These are phyloP conservation scores for Cardamine occulta DNA, from an alignment of 345 rosid genomes.

Conservation along the genomic window DNA sequence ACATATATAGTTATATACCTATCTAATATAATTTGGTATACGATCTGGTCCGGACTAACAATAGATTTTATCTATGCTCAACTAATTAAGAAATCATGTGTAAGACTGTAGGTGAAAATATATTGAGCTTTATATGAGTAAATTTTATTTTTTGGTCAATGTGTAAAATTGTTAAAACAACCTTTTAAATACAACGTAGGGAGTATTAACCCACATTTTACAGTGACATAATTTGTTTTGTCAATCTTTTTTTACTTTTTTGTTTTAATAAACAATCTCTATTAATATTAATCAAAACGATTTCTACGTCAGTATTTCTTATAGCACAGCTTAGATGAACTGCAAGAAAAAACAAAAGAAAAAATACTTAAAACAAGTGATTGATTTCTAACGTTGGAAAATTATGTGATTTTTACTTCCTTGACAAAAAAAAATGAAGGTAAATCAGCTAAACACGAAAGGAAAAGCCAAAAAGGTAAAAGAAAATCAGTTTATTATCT, in stretches of 20 bases:
- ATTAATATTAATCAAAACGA: background rate
- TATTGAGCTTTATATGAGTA: background rate
- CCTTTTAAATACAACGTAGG: background rate
- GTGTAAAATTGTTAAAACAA: background rate
- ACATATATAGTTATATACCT: background rate
- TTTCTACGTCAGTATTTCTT: background rate
- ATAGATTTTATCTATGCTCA: slow-evolving; percentile 5
- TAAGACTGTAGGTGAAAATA: background rate
- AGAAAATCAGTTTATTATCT: slow-evolving; percentile 4
- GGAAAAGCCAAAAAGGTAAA: slow-evolving; percentile 29
- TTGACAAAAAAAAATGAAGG: slow-evolving; percentile 18
- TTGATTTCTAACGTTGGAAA: slow-evolving; percentile 1
- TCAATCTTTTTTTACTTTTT: no score
- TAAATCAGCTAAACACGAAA: slow-evolving; percentile 24
- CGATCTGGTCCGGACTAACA: background rate
- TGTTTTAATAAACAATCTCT: no score
- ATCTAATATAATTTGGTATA: slow-evolving; percentile 9
- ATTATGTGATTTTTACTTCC: background rate
- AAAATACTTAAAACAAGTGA: background rate
- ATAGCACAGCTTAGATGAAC: background rate
- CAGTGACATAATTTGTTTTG: background rate
- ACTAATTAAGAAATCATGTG: background rate
- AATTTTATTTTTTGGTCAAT: background rate
- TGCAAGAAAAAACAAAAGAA: background rate
- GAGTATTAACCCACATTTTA: background rate